Evolutionary conservation across 140 eudicot species (phyloP).

Genomic region (Stevia rebaudiana): DNA sequence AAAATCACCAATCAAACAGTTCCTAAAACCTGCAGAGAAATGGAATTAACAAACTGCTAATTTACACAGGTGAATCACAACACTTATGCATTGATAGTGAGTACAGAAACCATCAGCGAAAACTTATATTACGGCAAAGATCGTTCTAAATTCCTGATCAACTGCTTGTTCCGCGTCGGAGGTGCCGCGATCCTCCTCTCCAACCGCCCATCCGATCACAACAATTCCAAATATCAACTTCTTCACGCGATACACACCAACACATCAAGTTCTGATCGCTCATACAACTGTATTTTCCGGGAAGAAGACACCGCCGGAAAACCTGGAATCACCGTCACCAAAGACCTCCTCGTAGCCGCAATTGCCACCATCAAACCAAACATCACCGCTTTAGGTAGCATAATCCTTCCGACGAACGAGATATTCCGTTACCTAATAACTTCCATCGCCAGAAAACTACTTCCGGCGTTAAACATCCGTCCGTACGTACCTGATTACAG

Average conservation of each 20-base stretch:
- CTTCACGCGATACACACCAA: constrained; percentile 21
- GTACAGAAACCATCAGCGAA: constrained; percentile 16
- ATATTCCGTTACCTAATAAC: constrained; percentile 15
- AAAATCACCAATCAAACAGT: neutral
- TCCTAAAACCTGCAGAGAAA: neutral
- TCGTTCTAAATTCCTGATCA: constrained; percentile 7
- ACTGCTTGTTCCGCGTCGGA: constrained; percentile 19
- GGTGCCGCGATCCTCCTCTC: constrained; percentile 20
- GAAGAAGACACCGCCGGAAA: constrained; percentile 15
- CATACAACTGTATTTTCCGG: constrained; percentile 16
- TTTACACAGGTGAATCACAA: constrained; percentile 2
- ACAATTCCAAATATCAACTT: constrained; percentile 16
- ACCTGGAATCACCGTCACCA: constrained; percentile 14
- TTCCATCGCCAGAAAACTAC: constrained; percentile 13
- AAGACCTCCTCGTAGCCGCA: constrained; percentile 22
- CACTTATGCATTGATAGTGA: constrained; percentile 20
- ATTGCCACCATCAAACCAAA: constrained; percentile 20
- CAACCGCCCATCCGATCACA: constrained; percentile 16
- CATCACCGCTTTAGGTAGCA: constrained; percentile 6
- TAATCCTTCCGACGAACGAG: constrained; percentile 27
- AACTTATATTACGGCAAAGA: constrained; percentile 14
- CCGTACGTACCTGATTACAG: constrained; percentile 37
- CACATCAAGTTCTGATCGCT: constrained; percentile 23
- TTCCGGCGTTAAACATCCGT: constrained; percentile 1
- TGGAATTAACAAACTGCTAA: neutral